These are phyloP conservation scores for Picea abies DNA, from an alignment of 83 land plant species.

Conservation along the genomic window DNA sequence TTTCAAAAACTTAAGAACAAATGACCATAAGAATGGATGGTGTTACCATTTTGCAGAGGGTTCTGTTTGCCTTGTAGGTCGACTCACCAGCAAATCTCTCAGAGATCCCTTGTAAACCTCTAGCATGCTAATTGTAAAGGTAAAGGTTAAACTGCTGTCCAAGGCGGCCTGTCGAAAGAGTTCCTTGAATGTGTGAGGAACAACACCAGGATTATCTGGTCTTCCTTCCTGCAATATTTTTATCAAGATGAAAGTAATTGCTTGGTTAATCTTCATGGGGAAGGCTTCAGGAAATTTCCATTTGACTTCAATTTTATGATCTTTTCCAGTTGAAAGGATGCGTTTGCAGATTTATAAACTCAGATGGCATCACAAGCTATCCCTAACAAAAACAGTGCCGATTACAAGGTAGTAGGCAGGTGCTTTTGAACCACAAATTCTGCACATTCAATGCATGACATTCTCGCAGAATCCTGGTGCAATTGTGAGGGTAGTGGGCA, in stretches of 20 bases:
- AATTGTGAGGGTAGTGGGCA: neutral
- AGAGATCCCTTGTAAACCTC: slow-evolving; percentile 89
- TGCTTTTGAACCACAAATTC: neutral
- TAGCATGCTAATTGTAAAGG: slow-evolving; percentile 84
- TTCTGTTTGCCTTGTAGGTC: slow-evolving; percentile 25
- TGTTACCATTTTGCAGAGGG: slow-evolving; percentile 53
- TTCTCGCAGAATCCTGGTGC: too few species aligned
- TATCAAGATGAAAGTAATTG: neutral
- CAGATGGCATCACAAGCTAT: neutral
- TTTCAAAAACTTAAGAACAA: neutral
- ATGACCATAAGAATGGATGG: neutral
- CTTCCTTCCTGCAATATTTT: slow-evolving; percentile 69
- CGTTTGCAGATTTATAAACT: neutral
- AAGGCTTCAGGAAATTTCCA: neutral
- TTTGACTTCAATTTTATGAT: neutral
- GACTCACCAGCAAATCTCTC: slow-evolving; percentile 71
- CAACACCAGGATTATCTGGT: slow-evolving; percentile 62
- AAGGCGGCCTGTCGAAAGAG: slow-evolving; percentile 54
- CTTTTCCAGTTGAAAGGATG: neutral
- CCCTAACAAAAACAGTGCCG: slow-evolving; percentile 1
- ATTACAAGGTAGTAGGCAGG: neutral
- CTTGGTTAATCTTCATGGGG: neutral
- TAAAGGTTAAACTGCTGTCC: slow-evolving; percentile 29
- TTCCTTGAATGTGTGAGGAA: slow-evolving; percentile 73
- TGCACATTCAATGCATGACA: too few species aligned